Percentiles rank a stretch among this genome's conserved stretches.
phyloP scores from a whole-genome alignment of 1,284 basidiomycete species.

The Omphalotus olearius region DNA sequence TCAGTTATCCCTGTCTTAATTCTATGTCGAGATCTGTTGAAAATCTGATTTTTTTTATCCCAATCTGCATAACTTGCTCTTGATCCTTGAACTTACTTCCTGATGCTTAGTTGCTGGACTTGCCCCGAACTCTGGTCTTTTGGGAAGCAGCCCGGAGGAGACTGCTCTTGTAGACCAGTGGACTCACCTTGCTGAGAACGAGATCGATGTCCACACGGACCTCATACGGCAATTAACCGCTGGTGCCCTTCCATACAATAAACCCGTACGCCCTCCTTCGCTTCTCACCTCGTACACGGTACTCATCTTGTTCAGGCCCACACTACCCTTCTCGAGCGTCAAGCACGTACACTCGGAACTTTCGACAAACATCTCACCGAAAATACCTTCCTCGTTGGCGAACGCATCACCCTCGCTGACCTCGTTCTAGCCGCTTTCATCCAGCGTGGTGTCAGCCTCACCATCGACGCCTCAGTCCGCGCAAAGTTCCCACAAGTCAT shows the following conservation, averaged over 20 bases:
- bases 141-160: conserved; percentile 34
- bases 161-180: conserved; percentile 45
- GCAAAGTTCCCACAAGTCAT: conserved; percentile 73
- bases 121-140: conserved; percentile 40
- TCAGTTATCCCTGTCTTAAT: conserved; percentile 27
- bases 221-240: conserved; percentile 40
- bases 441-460: conserved; percentile 41
- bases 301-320: conserved; percentile 44
- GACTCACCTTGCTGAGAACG: conserved; percentile 38
- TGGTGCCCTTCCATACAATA: conserved; percentile 50
- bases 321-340: conserved; percentile 45
- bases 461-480: conserved; percentile 65
- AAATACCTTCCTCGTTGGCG: conserved; percentile 89
- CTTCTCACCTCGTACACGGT: conserved; percentile 1
- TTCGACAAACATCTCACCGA: conserved; percentile 75
- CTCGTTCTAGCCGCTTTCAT: conserved; percentile 65
- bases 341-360: conserved; percentile 52
- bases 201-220: conserved; percentile 29
- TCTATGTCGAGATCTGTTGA: conserved; percentile 18
- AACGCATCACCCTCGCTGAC: conserved; percentile 94
- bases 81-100: too few relatives aligned
- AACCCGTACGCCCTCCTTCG: conserved; percentile 43
- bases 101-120: conserved; percentile 54
- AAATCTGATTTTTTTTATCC: too few relatives aligned
- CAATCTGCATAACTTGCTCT: too few relatives aligned